Conservation (phyloP, 2,329 filamentous ascomycete species). For the Huntiella bhutanensis region DNA sequence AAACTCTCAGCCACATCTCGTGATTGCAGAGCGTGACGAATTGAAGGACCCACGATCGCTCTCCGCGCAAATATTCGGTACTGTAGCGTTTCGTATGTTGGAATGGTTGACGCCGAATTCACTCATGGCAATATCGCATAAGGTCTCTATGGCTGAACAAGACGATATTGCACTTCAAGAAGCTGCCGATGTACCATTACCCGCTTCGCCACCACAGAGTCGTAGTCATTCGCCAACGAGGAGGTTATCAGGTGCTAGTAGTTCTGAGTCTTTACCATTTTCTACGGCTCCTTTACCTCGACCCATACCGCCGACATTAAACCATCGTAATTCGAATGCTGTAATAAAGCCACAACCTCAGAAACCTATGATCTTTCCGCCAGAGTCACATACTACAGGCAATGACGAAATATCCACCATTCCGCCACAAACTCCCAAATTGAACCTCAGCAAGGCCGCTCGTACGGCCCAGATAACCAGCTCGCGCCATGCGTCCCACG, state of each 20-base stretch:
- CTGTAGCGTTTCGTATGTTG: slow-evolving; percentile 48
- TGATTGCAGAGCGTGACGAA: slow-evolving; percentile 25
- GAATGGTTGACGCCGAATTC: slow-evolving; percentile 45
- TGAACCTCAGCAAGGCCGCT: slow-evolving; percentile 9
- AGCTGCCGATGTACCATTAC: slow-evolving; percentile 8
- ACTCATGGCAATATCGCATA: slow-evolving; percentile 4
- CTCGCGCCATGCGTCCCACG: slow-evolving; percentile 4
- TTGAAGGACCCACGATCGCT: slow-evolving; percentile 41
- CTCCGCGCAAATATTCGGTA: slow-evolving; percentile 44
- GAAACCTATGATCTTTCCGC: slow-evolving; percentile 13
- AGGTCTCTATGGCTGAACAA: slow-evolving; percentile 8
- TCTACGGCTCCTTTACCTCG: too few relatives aligned
- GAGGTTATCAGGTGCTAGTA: background rate
- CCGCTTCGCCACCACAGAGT: slow-evolving; percentile 6
- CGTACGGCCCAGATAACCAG: slow-evolving; percentile 1
- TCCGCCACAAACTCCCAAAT: slow-evolving; percentile 15
- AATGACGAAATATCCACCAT: slow-evolving; percentile 18
- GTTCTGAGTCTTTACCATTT: too few relatives aligned
- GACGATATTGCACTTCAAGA: slow-evolving; percentile 9
- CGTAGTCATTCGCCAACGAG: slow-evolving; percentile 3
- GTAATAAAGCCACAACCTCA: slow-evolving; percentile 13
- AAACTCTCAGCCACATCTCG: background rate
- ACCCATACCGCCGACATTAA: background rate
- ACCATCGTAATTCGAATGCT: slow-evolving; percentile 14
- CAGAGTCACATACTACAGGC: slow-evolving; percentile 16